Conservation (phyloP, 129 eudicot genomes). For the Chrysanthemum lavandulifolium region DNA sequence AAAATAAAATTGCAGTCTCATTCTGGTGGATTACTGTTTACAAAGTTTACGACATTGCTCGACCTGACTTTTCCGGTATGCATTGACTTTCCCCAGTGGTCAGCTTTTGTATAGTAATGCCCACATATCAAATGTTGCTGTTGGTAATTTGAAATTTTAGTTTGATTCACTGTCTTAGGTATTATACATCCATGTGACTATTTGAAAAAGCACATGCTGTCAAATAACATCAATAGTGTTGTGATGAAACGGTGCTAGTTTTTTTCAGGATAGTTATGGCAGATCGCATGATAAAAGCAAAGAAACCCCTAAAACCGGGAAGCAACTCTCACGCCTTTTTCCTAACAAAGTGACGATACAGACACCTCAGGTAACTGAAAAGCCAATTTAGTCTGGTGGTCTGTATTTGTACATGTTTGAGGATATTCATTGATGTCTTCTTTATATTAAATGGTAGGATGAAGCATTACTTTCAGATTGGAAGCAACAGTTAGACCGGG, state of each 20-base stretch:
- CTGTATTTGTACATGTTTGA: background rate
- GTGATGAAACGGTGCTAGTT: background rate
- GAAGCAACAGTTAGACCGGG: constrained; percentile 88
- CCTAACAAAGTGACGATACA: constrained; percentile 88
- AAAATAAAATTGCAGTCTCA: constrained; percentile 55
- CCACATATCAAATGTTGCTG: too few relatives aligned
- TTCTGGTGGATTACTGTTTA: constrained; percentile 81
- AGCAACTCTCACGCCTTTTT: constrained; percentile 80
- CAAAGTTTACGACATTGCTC: constrained; percentile 74
- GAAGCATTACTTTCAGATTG: constrained; percentile 67
- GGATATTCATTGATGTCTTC: constrained; percentile 1
- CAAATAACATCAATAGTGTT: too few relatives aligned
- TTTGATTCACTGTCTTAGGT: background rate
- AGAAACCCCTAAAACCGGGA: constrained; percentile 77
- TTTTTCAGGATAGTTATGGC: constrained; percentile 62
- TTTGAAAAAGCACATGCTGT: too few relatives aligned
- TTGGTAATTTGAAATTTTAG: too few relatives aligned
- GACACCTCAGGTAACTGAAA: constrained; percentile 71
- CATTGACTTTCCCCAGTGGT: background rate
- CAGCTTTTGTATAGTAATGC: too few relatives aligned
- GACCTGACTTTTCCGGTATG: constrained; percentile 90
- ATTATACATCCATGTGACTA: too few relatives aligned
- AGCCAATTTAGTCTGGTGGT: background rate
- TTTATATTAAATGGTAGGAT: constrained; percentile 45
- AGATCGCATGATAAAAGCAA: constrained; percentile 81